Evolutionary conservation across 2,329 filamentous ascomycete genomes (phyloP), one percentile per base, ranked within the genome.

Genomic region (Fusarium nisikadoi): DNA sequence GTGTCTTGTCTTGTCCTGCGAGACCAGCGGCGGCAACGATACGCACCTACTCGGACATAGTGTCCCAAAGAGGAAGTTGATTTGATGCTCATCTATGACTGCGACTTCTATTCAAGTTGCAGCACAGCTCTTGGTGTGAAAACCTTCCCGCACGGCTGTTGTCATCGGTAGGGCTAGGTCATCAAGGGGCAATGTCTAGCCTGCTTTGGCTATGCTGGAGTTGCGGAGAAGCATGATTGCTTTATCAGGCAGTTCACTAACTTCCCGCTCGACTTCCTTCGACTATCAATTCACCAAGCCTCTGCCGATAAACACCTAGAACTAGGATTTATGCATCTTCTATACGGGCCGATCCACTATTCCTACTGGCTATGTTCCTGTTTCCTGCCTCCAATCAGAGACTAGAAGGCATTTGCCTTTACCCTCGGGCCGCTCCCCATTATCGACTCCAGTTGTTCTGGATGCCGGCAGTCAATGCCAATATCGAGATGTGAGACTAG

Each of bases 1-100:
- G 35, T 39, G 33, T 42, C 39, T 45, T 39, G 33, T 42, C 39
- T 45, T 46, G 19, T 25, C 42, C 36, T 64, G 35, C 52, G 58
- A 52, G 39, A 45, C 55, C 54, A 63, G 39, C 62, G 42, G 53
- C 47, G 36, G 43, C 31, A 55, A 31, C 43, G 35, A 69, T 62
- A 55, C 43, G 56, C 69, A 67, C 65, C 60, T 68, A 55, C 63
- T 67, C 75, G 73, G 73, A 60, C 43, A 33, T 35, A 50, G 57
- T 65, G 45, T 65, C 75, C 67, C 35, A 61, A 76, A 72, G 29
- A 63, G 75, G 75, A 69, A 76, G 75, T 72, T 76, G 41, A 31
- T 27, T 62, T 59, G 43, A 36, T 17, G 12, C 43, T 69, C 67
- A 50, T 62, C 23, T 36, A 36, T 20, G 27, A 38, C 47, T 55